These are phyloP conservation scores for Trichophaea hybrida DNA, from an alignment of 2,329 filamentous ascomycete genomes.

Conservation along the genomic window DNA sequence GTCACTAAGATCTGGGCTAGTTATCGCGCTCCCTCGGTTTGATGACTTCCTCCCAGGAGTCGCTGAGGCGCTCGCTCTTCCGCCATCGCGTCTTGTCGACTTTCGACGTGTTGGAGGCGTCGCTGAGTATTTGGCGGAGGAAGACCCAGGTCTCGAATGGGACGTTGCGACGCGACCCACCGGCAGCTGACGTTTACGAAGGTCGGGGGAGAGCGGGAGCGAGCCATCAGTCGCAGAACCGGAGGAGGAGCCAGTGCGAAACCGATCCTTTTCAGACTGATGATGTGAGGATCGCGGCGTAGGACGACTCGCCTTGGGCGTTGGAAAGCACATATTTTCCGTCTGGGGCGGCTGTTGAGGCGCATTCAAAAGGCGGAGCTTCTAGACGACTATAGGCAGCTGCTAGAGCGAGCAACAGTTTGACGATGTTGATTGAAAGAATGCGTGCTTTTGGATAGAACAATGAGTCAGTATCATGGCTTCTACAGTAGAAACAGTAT, in stretches of 20 bases:
- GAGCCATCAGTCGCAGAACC: not conserved
- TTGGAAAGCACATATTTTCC: not conserved
- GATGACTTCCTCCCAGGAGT: not conserved
- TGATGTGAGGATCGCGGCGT: not conserved
- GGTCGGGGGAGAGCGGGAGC: not conserved
- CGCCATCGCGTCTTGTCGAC: not conserved
- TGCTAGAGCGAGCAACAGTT: not conserved
- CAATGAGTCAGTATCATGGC: constrained; percentile 2
- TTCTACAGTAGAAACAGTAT: not conserved
- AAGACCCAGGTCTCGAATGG: not conserved
- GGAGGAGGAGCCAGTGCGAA: not conserved
- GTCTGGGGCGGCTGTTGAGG: not conserved
- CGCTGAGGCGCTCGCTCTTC: not conserved
- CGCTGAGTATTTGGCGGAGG: not conserved
- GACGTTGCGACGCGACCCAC: not conserved
- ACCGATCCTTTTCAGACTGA: not conserved
- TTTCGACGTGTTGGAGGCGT: not conserved
- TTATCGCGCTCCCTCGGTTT: not conserved
- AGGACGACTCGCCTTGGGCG: not conserved
- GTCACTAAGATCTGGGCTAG: not conserved
- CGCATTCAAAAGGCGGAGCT: not conserved
- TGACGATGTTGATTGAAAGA: not conserved
- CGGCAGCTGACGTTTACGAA: not conserved
- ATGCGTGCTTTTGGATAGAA: not conserved
- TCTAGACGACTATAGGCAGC: not conserved